Evolutionary conservation across 805 yeast species (phyloP), one percentile per base, ranked within the genome.

Genomic region (Tanozyma kutaoensis): DNA sequence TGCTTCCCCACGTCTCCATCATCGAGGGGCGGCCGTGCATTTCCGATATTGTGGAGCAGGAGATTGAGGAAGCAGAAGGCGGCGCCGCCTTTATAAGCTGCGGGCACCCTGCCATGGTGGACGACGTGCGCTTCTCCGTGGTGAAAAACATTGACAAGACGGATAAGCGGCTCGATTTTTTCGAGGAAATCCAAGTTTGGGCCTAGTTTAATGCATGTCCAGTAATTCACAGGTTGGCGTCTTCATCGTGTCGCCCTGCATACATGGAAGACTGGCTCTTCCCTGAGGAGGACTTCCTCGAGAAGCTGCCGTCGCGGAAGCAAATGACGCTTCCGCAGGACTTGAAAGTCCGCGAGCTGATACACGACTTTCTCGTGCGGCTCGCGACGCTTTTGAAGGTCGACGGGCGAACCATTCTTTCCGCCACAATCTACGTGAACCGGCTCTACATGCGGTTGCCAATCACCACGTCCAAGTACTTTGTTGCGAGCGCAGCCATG

Each of bases 401-500:
- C 16, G 63, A 57, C 33, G 58, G 60, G 4, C 38, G 48, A 16
- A 57, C 66, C 23, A 57, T 59, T n/a, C 44, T 55, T 18, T 61
- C 62, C 1, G 59, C 66, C 9, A 54, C 64, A 3, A 36, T 59
- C 12, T 58, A 56, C 34, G 32, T 52, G 13, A 50, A 54, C 29
- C 39, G 66, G 7, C 58, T 46, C 30, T 59, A 55, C 34, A 55
- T 56, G 63, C 36, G 64, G 17, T 31, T 48, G 33, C 62, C 65
- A 11, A 56, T 59, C 19, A 52, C 65, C 12, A 46, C 54, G 11
- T 58, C 65, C 22, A 59, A 59, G 32, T 58, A 59, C 40, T 59
- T 45, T 32, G 62, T 59, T 16, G 64, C 62, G 3, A 46, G 57
- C 33, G 62, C 65, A 4, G 65, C 65, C 5, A 33, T 59, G 8